Conservation (phyloP, 495 filamentous ascomycete species). For the Durotheca rogersii region DNA sequence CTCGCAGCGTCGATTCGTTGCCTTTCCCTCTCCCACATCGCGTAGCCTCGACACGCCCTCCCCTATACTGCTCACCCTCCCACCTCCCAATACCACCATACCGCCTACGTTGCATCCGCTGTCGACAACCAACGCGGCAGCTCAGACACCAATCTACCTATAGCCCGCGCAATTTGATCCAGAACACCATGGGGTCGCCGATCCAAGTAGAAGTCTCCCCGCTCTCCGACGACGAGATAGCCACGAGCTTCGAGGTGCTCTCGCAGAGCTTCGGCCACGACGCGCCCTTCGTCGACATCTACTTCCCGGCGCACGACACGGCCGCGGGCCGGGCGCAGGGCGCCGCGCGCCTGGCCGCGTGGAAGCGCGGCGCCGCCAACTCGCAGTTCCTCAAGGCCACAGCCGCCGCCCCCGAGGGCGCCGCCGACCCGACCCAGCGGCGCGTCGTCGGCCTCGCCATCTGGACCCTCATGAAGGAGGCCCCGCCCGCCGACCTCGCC, state of each 20-base stretch:
- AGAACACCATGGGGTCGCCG: no score
- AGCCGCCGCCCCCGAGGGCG: background rate
- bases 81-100: no score
- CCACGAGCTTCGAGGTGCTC: constrained; percentile 23
- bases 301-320: constrained; percentile 29
- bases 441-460: constrained; percentile 26
- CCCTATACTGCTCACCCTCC: no score
- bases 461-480: constrained; percentile 30
- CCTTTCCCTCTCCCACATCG: no score
- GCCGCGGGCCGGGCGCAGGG: constrained; percentile 18
- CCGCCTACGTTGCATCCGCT: no score
- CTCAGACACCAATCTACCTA: no score
- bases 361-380: constrained; percentile 6
- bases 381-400: constrained; percentile 25
- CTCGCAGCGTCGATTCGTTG: no score
- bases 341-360: constrained; percentile 15
- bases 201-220: background rate
- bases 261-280: constrained; percentile 29
- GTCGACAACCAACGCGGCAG: no score
- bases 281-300: constrained; percentile 27
- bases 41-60: no score
- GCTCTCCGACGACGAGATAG: constrained; percentile 25
- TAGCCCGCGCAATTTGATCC: no score
- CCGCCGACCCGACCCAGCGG: no score
- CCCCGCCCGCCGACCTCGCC: constrained; percentile 19